Evolutionary conservation across 208 protist species (phyloP).

Genomic region (Leptomonas pyrrhocoris): DNA sequence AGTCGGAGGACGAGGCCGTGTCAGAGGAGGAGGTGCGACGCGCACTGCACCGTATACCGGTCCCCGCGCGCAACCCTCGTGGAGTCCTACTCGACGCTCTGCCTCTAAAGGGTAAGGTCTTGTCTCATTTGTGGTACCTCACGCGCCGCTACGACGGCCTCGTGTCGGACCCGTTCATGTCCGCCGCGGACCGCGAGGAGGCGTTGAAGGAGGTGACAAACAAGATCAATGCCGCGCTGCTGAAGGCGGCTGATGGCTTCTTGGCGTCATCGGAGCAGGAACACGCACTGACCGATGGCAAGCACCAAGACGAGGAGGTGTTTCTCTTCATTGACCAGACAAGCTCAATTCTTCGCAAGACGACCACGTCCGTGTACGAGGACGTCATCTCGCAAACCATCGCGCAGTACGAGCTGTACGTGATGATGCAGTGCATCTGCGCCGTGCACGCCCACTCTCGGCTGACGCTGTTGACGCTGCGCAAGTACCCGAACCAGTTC

Average conservation of each 20-base stretch:
- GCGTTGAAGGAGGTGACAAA: conserved; percentile 28
- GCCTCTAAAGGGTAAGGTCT: conserved; percentile 26
- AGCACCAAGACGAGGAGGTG: conserved; percentile 45
- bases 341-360: conserved; percentile 73
- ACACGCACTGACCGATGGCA: conserved; percentile 5
- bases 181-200: conserved; percentile 7
- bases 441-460: conserved; percentile 68
- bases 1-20: conserved; percentile 23
- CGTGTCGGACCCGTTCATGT: conserved; percentile 25
- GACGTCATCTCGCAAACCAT: conserved; percentile 83
- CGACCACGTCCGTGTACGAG: conserved; percentile 74
- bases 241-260: conserved; percentile 46
- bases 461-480: conserved; percentile 74
- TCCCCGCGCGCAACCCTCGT: conserved; percentile 35
- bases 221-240: conserved; percentile 54
- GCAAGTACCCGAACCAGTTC: conserved; percentile 62
- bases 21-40: conserved; percentile 32
- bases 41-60: conserved; percentile 27
- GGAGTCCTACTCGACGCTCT: conserved; percentile 47
- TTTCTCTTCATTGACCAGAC: conserved; percentile 91
- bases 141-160: conserved; percentile 29
- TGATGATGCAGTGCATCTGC: conserved; percentile 88
- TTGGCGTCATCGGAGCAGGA: conserved; percentile 28
- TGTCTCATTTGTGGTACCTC: conserved; percentile 33
- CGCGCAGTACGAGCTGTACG: conserved; percentile 75